Percentiles rank a stretch among this genome's conserved stretches.
These are phyloP conservation scores for Camelina hispida DNA, from an alignment of 345 rosid genomes.

Conservation along the genomic window DNA sequence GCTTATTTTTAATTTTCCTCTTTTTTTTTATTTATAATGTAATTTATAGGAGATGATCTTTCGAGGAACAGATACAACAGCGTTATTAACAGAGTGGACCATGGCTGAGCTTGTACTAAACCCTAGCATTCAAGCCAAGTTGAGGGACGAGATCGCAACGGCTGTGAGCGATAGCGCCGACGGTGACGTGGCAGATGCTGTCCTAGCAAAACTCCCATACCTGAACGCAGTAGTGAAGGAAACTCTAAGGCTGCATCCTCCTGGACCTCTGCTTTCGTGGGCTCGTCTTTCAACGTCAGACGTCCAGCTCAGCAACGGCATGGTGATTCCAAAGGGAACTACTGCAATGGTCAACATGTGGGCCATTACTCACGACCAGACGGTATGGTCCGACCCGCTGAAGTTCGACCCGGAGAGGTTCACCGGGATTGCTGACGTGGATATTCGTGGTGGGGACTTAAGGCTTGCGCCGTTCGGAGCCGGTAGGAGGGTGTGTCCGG, in stretches of 20 bases:
- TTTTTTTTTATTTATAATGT: background rate
- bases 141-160: conserved; percentile 49
- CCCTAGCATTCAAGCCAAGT: conserved; percentile 63
- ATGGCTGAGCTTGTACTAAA: conserved; percentile 82
- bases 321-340: conserved; percentile 74
- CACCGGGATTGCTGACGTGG: conserved; percentile 53
- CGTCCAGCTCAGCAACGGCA: conserved; percentile 78
- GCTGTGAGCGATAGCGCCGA: conserved; percentile 15
- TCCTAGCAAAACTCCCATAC: conserved; percentile 66
- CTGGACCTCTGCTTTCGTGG: conserved; percentile 94
- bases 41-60: conserved; percentile 81
- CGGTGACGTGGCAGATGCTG: conserved; percentile 51
- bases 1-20: background rate
- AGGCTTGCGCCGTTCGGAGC: conserved; percentile 94
- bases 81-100: conserved; percentile 89
- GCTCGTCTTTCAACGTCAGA: conserved; percentile 86
- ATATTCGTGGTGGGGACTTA: conserved; percentile 67
- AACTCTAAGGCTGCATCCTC: conserved; percentile 77
- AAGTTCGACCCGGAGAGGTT: conserved; percentile 77
- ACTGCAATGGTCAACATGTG: conserved; percentile 99
- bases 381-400: conserved; percentile 66
- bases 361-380: conserved; percentile 85
- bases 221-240: conserved; percentile 82
- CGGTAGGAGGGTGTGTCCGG: conserved; percentile 89
- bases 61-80: conserved; percentile 90